Percentiles rank a stretch among this genome's conserved stretches.
Conservation (phyloP, 1,284 basidiomycete genomes). For the Malassezia dermatis region DNA sequence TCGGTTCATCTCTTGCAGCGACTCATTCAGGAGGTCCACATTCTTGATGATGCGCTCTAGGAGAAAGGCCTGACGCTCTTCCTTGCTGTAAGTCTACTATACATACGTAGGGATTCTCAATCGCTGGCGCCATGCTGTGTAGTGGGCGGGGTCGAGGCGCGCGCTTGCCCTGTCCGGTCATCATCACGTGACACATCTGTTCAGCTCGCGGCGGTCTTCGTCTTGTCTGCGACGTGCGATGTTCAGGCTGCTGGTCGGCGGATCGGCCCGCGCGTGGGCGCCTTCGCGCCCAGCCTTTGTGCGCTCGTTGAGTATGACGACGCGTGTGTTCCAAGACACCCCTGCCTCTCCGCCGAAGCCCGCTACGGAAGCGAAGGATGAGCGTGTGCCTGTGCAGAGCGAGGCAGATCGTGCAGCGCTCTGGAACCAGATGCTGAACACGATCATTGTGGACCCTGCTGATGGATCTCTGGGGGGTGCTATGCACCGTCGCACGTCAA, state of each 20-base stretch:
- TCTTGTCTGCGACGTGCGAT: neutral
- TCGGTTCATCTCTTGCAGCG: slow-evolving; percentile 61
- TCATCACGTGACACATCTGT: neutral
- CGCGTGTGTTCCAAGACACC: neutral
- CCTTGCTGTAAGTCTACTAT: slow-evolving; percentile 52
- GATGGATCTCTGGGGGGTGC: neutral
- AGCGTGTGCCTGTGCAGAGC: neutral
- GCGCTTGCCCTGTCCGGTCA: neutral
- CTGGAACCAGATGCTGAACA: slow-evolving; percentile 20
- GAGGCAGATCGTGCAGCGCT: slow-evolving; percentile 11
- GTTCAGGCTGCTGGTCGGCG: neutral
- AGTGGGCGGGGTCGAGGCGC: neutral
- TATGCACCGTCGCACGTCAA: neutral
- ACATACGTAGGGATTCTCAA: slow-evolving; percentile 20
- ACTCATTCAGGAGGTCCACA: slow-evolving; percentile 55
- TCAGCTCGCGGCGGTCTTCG: neutral
- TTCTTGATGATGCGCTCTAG: slow-evolving; percentile 83
- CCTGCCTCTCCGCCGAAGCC: neutral
- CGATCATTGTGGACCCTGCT: slow-evolving; percentile 15
- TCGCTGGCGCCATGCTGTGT: slow-evolving; percentile 12
- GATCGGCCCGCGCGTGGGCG: neutral
- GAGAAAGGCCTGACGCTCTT: slow-evolving; percentile 75
- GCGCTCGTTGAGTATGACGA: neutral
- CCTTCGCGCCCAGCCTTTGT: neutral
- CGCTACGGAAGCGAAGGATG: neutral